These are phyloP conservation scores for Saussurea involucrata DNA, from an alignment of 129 eudicot genomes.

Conservation along the genomic window DNA sequence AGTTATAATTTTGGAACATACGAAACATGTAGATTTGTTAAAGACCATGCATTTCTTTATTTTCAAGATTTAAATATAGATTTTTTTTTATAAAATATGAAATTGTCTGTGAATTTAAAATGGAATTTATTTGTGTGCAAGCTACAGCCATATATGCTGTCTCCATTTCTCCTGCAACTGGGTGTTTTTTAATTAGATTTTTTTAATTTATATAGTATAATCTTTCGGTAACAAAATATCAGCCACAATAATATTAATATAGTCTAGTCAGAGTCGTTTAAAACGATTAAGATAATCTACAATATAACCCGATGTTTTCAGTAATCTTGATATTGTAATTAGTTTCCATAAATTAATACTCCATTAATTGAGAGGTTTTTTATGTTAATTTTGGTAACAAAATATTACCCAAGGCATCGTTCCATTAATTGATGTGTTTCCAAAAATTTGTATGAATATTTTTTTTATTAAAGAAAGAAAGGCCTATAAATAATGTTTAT, in stretches of 20 bases:
- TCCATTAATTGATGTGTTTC: not conserved
- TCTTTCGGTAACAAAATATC: constrained; percentile 1
- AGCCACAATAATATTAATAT: constrained; percentile 13
- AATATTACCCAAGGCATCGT: not conserved
- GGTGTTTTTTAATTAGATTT: constrained; percentile 18
- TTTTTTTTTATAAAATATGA: not conserved
- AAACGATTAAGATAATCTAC: not conserved
- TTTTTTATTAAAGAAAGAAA: not conserved
- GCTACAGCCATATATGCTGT: constrained; percentile 41
- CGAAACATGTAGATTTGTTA: not conserved
- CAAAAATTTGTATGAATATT: not conserved
- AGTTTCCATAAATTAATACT: not conserved
- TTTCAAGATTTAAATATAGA: not conserved
- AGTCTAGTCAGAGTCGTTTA: not conserved
- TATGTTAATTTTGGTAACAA: not conserved
- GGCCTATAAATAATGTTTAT: not conserved
- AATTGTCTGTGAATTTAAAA: not conserved
- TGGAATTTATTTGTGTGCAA: constrained; percentile 17
- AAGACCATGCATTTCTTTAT: not conserved
- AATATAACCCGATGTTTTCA: not conserved
- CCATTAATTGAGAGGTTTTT: too few species aligned
- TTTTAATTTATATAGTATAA: not conserved
- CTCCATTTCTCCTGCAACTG: constrained; percentile 77
- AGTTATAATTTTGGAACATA: not conserved
- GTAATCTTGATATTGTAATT: not conserved